phyloP scores from a whole-genome alignment of 2,329 filamentous ascomycete genomes.

The Coniochaeta sp. region DNA sequence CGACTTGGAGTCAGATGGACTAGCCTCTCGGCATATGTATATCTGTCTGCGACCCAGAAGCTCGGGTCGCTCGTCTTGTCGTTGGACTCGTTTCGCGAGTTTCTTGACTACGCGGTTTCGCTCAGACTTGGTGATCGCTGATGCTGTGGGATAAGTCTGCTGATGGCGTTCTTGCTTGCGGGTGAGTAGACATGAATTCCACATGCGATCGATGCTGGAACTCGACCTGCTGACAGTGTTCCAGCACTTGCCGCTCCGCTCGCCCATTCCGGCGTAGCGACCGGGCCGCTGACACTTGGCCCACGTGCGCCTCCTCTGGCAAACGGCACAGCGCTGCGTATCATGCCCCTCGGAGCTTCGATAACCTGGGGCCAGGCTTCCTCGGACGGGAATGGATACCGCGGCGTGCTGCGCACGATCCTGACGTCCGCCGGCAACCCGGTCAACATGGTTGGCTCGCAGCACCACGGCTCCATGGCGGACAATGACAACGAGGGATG shows the following conservation, averaged over 20 bases:
- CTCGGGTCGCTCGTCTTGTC: neutral
- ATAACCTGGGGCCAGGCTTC: conserved; percentile 31
- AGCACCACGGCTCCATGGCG: conserved; percentile 27
- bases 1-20: neutral
- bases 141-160: neutral
- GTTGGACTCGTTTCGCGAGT: neutral
- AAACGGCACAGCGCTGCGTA: conserved; percentile 23
- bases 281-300: neutral
- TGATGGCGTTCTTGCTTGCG: neutral
- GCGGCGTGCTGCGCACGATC: conserved; percentile 21
- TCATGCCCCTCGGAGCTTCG: conserved; percentile 36
- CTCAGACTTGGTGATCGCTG: neutral
- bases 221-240: neutral
- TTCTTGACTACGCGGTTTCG: neutral
- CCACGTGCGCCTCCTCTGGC: conserved; percentile 7
- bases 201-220: neutral
- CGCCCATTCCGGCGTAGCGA: neutral
- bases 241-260: conserved; percentile 1
- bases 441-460: conserved; percentile 33
- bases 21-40: neutral
- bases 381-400: conserved; percentile 31
- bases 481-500: conserved; percentile 38
- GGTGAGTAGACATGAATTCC: neutral
- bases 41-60: neutral
- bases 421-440: conserved; percentile 24